A percentile compares a stretch with the other conserved stretches of the same genome.
Conservation (phyloP, 495 filamentous ascomycete species). For the Xylaria cubensis region DNA sequence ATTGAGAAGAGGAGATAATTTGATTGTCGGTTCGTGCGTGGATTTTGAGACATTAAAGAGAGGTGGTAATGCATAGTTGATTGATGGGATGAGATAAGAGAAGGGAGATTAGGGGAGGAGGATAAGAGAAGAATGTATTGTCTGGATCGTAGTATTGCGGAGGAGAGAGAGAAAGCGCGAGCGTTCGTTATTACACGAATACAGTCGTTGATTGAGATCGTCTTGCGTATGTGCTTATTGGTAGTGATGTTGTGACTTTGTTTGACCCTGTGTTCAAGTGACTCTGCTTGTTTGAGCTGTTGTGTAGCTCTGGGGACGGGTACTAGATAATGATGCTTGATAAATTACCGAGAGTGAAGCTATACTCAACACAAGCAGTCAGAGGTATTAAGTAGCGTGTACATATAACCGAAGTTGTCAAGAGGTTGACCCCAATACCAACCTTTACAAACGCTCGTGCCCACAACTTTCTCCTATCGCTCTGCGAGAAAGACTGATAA, state of each 20-base stretch:
- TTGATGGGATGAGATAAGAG: not conserved
- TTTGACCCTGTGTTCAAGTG: not conserved
- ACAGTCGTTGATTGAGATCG: not conserved
- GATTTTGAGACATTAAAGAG: not conserved
- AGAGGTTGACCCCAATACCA: too few relatives aligned
- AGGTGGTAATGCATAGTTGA: constrained; percentile 1
- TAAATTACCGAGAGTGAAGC: not conserved
- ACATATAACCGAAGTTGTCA: too few relatives aligned
- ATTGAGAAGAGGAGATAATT: constrained; percentile 17
- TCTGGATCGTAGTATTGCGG: not conserved
- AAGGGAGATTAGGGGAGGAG: not conserved
- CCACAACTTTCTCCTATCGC: too few relatives aligned
- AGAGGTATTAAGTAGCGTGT: too few relatives aligned
- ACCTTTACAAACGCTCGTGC: not conserved
- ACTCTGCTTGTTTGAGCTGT: not conserved
- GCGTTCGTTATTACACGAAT: not conserved
- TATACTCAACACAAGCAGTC: not conserved
- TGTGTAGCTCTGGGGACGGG: not conserved
- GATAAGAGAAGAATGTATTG: constrained; percentile 1
- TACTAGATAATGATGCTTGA: not conserved
- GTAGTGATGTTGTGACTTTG: not conserved
- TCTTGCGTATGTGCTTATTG: not conserved
- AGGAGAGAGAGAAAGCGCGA: not conserved
- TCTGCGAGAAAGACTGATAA: too few relatives aligned
- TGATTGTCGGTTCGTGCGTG: constrained; percentile 1